Conservation (phyloP, 176 grass and related monocot species). For the Cenchrus americanus region DNA sequence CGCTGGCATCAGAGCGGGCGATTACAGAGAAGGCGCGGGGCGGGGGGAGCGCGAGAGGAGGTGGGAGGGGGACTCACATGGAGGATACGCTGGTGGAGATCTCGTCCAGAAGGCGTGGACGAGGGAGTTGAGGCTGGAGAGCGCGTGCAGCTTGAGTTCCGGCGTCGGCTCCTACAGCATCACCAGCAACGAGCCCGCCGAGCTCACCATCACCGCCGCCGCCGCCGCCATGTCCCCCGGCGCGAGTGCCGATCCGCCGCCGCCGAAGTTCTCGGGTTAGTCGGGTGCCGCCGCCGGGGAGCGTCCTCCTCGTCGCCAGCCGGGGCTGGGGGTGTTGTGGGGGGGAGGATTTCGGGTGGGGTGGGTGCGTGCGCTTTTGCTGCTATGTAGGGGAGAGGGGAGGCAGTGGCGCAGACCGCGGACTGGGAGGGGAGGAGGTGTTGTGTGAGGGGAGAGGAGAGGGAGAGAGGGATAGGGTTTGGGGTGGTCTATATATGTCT, state of each 20-base stretch:
- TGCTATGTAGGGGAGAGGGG: too few relatives aligned
- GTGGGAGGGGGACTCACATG: constrained; percentile 60
- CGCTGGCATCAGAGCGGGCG: not conserved
- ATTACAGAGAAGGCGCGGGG: not conserved
- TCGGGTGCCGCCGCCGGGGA: not conserved
- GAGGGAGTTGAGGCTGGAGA: constrained; percentile 72
- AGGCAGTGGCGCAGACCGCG: too few relatives aligned
- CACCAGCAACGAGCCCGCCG: constrained; percentile 73
- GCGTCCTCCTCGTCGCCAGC: not conserved
- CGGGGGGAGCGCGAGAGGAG: too few relatives aligned
- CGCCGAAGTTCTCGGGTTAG: not conserved
- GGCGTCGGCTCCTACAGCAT: constrained; percentile 77
- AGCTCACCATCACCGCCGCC: constrained; percentile 68
- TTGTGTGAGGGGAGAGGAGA: too few relatives aligned
- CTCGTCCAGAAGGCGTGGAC: constrained; percentile 86
- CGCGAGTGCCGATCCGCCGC: not conserved
- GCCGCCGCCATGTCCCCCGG: constrained; percentile 12
- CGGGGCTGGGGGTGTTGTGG: not conserved
- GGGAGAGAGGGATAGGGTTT: too few relatives aligned
- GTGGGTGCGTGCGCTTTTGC: not conserved
- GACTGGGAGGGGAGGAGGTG: too few relatives aligned
- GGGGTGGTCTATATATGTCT: too few relatives aligned
- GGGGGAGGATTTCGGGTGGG: not conserved
- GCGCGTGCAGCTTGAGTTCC: constrained; percentile 77
- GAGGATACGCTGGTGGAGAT: constrained; percentile 80